phyloP scores from a whole-genome alignment of 164 flowering plant genomes.

The Hamamelis virginiana region DNA sequence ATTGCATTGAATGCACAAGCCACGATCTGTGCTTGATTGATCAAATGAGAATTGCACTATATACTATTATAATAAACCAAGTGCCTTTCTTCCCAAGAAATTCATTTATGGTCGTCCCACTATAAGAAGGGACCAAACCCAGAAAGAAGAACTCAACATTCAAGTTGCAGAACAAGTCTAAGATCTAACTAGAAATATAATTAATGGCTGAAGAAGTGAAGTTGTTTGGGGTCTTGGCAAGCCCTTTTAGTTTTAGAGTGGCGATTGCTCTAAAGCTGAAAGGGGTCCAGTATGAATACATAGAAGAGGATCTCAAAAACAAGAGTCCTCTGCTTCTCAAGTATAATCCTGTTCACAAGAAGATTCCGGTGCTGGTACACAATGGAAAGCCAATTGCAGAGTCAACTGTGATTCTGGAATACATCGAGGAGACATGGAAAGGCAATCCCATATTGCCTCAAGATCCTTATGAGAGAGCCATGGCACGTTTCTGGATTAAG shows the following conservation, averaged over 20 bases:
- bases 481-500: slow-evolving; percentile 40
- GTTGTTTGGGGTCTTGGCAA: slow-evolving; percentile 21
- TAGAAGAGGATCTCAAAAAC: slow-evolving; percentile 29
- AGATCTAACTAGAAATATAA: too few species aligned
- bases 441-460: slow-evolving; percentile 27
- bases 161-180: too few species aligned
- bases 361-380: slow-evolving; percentile 40
- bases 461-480: slow-evolving; percentile 31
- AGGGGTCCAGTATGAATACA: slow-evolving; percentile 27
- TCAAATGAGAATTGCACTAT: too few species aligned
- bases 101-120: too few species aligned
- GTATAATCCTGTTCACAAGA: slow-evolving; percentile 39
- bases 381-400: slow-evolving; percentile 34
- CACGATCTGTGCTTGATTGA: too few species aligned
- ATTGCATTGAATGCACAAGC: too few species aligned
- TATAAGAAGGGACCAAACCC: not conserved
- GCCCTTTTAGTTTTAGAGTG: slow-evolving; percentile 33
- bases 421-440: slow-evolving; percentile 39
- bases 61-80: too few species aligned
- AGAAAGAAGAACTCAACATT: not conserved
- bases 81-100: too few species aligned
- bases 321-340: slow-evolving; percentile 36
- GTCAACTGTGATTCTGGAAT: slow-evolving; percentile 33
- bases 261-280: slow-evolving; percentile 37
- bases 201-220: not conserved